Base-by-base conservation (phyloP, 148 eudicot species). In the Gaultheria prostrata region DNA sequence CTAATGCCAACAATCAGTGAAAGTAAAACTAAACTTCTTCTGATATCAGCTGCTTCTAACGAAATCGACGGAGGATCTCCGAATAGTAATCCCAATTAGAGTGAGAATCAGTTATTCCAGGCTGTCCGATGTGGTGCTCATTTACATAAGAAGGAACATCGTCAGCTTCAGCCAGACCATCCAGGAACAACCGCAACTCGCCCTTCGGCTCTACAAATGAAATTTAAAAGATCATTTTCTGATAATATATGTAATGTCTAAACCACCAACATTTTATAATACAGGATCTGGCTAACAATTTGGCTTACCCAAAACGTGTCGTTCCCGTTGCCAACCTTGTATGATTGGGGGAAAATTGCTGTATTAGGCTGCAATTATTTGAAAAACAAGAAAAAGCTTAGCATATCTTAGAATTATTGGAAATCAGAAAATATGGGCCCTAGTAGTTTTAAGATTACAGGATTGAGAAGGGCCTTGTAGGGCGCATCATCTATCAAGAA, bases 401-500 rank as follows among this genome's bases (percentile, higher is more conserved):
- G 72, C 70, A 65, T 61, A 85, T 5, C 8, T 45, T 6, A 8
- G 10, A 45, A 20, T 14, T 32, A 76, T 4, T 46, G 13, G 7
- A 13, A 48, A 26, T 76, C 11, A 10, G 20, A 77, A 77, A 33
- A 51, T 13, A 67, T 21, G 15, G 28, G 13, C 48, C 7, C 3
- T 24, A 43, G 28, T n/a, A 8, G 48, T 21, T 15, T 32, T 33
- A 46, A 46, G 18, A n/a, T 83, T 85, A 88, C 93, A 28, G 91
- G 89, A 84, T 88, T 89, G 9, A 91, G 84, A 30, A 88, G 87
- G 63, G 82, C 83, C 49, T 84, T 87, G 72, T 79, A 85, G 30
- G 89, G 89, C 20, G 74, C 84, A 78, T 90, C 93, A 74, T 91
- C 92, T 10, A 90, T 84, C 26, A 91, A 56, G 81, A 88, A 75